A percentile compares a stretch with the other conserved stretches of the same genome.
phyloP scores from a whole-genome alignment of 768 basidiomycete genomes.

The Mycena olivaceomarginata region DNA sequence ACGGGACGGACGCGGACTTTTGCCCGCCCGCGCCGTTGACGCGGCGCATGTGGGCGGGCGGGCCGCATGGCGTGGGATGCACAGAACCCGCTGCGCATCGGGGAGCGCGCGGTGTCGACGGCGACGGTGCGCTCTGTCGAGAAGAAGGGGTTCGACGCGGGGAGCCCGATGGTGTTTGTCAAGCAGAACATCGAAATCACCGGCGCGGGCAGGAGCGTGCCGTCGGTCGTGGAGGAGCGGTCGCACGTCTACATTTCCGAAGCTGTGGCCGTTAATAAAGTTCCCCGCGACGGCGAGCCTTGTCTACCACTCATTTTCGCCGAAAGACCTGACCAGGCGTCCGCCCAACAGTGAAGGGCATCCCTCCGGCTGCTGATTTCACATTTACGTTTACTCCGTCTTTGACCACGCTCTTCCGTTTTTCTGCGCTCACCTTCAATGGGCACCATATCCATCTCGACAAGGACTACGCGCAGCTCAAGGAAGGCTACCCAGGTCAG shows the following conservation, averaged over 20 bases:
- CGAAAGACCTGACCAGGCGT: neutral
- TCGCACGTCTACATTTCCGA: conserved; percentile 78
- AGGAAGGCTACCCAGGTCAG: conserved; percentile 85
- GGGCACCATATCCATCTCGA: conserved; percentile 91
- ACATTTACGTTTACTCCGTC: conserved; percentile 81
- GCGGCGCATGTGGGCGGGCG: conserved; percentile 89
- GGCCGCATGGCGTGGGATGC: conserved; percentile 80
- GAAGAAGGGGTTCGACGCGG: conserved; percentile 80
- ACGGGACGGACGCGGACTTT: conserved; percentile 84
- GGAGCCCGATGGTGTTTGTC: conserved; percentile 84
- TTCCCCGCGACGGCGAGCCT: conserved; percentile 65
- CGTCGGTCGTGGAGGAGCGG: conserved; percentile 78
- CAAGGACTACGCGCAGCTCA: conserved; percentile 78
- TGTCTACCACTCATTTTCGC: neutral
- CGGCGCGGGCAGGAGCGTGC: conserved; percentile 62
- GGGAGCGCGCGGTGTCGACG: conserved; percentile 67
- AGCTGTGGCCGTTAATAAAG: conserved; percentile 51
- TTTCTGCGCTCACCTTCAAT: conserved; percentile 94
- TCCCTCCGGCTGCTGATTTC: conserved; percentile 72
- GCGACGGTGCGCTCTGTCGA: conserved; percentile 69
- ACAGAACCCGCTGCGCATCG: conserved; percentile 68
- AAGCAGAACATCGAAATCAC: conserved; percentile 76
- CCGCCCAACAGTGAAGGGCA: conserved; percentile 64
- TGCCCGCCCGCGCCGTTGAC: conserved; percentile 84
- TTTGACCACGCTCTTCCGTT: conserved; percentile 86